Percentiles rank a stretch among this genome's conserved stretches.
Evolutionary conservation across 495 filamentous ascomycete species (phyloP).

Genomic region (Podospora fimiseda): DNA sequence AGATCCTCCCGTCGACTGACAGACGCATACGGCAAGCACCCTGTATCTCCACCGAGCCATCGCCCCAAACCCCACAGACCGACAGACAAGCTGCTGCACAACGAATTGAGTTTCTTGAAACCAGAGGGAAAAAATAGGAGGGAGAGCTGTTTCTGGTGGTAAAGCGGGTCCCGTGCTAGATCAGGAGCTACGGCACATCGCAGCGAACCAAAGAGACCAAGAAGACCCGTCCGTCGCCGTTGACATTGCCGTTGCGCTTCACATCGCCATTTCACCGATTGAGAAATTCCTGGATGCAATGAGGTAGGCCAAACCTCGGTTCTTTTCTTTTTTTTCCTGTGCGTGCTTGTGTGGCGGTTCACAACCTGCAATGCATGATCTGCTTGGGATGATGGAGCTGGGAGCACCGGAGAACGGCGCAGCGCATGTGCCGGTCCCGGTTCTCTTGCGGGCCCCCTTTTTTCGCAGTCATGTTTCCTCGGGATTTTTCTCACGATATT

Average conservation of each 20-base stretch:
- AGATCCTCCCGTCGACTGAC: neutral
- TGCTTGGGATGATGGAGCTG: neutral
- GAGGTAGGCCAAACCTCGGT: neutral
- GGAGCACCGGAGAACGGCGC: conserved; percentile 2
- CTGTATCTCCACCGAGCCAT: too few species aligned
- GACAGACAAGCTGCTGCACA: neutral
- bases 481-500: conserved; percentile 12
- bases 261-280: neutral
- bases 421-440: conserved; percentile 2
- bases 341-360: too few species aligned
- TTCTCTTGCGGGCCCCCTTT: conserved; percentile 5
- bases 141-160: neutral
- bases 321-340: too few species aligned
- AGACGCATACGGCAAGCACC: too few species aligned
- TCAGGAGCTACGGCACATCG: conserved; percentile 14
- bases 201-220: conserved; percentile 16
- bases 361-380: neutral
- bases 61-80: neutral
- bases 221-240: neutral
- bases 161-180: conserved; percentile 15
- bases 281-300: neutral
- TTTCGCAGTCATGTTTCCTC: neutral
- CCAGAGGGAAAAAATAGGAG: too few species aligned
- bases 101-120: neutral
- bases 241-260: neutral